These are phyloP conservation scores for Calonectria leucothoes DNA, from an alignment of 2,329 filamentous ascomycete species.

Conservation along the genomic window DNA sequence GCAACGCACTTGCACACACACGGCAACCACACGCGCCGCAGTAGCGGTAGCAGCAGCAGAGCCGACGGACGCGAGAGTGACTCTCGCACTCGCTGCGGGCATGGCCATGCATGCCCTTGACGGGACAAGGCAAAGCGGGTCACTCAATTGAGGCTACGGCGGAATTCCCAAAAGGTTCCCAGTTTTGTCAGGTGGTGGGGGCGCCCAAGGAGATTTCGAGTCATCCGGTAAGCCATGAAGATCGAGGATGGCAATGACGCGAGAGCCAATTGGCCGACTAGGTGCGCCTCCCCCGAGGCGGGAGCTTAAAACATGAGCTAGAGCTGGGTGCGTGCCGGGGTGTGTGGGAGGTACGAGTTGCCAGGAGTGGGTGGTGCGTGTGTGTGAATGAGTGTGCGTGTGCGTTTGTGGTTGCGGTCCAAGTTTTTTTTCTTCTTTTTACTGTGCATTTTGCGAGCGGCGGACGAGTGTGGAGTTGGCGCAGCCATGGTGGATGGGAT, in stretches of 20 bases:
- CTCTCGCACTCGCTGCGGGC: not conserved
- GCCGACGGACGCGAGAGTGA: not conserved
- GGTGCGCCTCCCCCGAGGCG: constrained; percentile 8
- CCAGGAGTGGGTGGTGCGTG: not conserved
- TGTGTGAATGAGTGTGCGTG: not conserved
- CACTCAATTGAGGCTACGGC: not conserved
- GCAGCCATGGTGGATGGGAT: not conserved
- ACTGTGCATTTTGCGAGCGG: not conserved
- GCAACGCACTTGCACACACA: not conserved
- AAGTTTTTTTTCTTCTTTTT: not conserved
- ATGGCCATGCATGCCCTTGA: not conserved
- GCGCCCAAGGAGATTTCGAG: constrained; percentile 8
- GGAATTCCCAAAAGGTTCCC: not conserved
- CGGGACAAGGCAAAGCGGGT: not conserved
- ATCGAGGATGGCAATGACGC: not conserved
- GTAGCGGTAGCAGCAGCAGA: not conserved
- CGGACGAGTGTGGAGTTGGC: not conserved
- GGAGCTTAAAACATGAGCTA: constrained; percentile 14
- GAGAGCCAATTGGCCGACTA: constrained; percentile 12
- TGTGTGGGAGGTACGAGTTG: not conserved
- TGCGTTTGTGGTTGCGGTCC: too few species aligned
- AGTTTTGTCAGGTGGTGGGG: constrained; percentile 26
- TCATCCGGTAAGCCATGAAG: constrained; percentile 22
- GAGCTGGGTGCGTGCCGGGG: not conserved
- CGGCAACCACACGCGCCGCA: not conserved